A percentile compares a stretch with the other conserved stretches of the same genome.
Evolutionary conservation across 2,329 filamentous ascomycete genomes (phyloP).

Genomic region (Fusarium virguliforme): DNA sequence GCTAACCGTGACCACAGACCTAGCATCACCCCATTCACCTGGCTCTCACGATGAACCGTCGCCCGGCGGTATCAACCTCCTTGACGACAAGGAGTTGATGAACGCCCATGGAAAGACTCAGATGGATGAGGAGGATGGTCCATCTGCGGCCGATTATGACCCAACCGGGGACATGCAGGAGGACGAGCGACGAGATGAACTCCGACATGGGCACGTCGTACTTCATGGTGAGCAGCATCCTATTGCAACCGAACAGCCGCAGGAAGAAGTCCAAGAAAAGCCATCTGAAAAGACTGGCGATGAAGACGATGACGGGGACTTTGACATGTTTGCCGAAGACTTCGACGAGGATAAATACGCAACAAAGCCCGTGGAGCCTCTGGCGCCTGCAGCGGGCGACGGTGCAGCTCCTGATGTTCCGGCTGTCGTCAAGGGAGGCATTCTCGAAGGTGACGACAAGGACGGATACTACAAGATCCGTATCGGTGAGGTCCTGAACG

Average conservation of each 20-base stretch:
- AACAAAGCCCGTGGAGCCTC: constrained; percentile 61
- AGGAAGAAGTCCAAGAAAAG: constrained; percentile 49
- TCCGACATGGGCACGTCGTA: constrained; percentile 72
- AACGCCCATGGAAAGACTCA: constrained; percentile 69
- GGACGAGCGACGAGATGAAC: constrained; percentile 80
- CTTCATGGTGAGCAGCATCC: constrained; percentile 63
- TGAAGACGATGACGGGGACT: constrained; percentile 70
- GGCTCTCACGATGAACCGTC: constrained; percentile 69
- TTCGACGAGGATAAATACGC: constrained; percentile 78
- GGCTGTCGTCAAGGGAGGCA: constrained; percentile 79
- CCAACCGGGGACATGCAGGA: constrained; percentile 91
- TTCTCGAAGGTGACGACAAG: constrained; percentile 92
- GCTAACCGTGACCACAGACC: constrained; percentile 53
- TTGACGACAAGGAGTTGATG: constrained; percentile 78
- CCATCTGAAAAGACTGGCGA: constrained; percentile 47
- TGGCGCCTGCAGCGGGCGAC: constrained; percentile 59
- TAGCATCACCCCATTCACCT: constrained; percentile 61
- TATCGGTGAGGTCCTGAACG: constrained; percentile 89
- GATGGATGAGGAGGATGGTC: constrained; percentile 74
- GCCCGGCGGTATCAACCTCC: constrained; percentile 73
- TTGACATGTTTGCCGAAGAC: constrained; percentile 93
- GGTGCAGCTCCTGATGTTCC: constrained; percentile 66
- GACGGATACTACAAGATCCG: constrained; percentile 98
- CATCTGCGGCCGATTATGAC: constrained; percentile 94
- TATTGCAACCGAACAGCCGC: constrained; percentile 47